Conservation (phyloP, 495 filamentous ascomycete genomes). For the Aspergillus funiculosus region DNA sequence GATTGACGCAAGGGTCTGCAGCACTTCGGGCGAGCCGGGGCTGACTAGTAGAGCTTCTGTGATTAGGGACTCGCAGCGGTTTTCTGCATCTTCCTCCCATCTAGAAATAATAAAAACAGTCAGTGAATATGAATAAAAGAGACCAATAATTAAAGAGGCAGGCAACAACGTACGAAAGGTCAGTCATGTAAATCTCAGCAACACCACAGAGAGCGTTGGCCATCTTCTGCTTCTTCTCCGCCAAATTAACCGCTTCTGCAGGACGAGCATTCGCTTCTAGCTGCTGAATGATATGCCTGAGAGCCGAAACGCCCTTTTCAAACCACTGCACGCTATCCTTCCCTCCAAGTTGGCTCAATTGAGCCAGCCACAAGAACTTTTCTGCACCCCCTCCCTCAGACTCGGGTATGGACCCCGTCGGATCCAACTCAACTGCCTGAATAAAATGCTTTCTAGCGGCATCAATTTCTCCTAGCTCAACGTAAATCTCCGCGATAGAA, state of each 20-base stretch:
- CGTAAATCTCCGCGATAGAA: conserved; percentile 73
- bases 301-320: conserved; percentile 66
- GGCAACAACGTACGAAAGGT: conserved; percentile 56
- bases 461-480: conserved; percentile 78
- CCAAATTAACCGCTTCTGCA: conserved; percentile 40
- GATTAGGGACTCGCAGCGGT: conserved; percentile 73
- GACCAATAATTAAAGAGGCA: neutral
- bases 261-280: conserved; percentile 35
- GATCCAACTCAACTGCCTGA: conserved; percentile 64
- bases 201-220: conserved; percentile 84
- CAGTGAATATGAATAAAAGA: conserved; percentile 12
- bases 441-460: conserved; percentile 63
- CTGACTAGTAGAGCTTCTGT: conserved; percentile 77
- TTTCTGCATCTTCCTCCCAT: conserved; percentile 85
- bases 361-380: conserved; percentile 93
- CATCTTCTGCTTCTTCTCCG: conserved; percentile 70
- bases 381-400: conserved; percentile 75
- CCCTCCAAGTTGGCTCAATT: conserved; percentile 84
- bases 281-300: conserved; percentile 60
- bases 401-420: conserved; percentile 56
- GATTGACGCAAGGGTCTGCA: conserved; percentile 90
- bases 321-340: conserved; percentile 81
- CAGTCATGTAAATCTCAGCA: conserved; percentile 96
- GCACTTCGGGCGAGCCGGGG: conserved; percentile 69
- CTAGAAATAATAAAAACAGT: conserved; percentile 33